phyloP scores from a whole-genome alignment of 441 rosid genomes.

The Heliophila coronopifolia region DNA sequence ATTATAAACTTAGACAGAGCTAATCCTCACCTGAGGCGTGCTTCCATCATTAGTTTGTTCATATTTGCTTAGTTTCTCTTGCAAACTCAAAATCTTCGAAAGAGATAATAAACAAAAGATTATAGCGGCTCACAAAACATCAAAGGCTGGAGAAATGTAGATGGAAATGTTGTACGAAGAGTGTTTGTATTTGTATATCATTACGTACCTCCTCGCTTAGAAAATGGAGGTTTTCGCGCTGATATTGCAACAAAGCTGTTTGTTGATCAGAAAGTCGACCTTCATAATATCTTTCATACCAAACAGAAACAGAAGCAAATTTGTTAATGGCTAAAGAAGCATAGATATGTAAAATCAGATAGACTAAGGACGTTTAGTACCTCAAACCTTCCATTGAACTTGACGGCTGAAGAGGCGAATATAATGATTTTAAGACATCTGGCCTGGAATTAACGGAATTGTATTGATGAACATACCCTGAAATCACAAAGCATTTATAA shows the following conservation, averaged over 20 bases:
- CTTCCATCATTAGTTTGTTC: conserved; percentile 77
- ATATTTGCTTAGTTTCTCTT: conserved; percentile 86
- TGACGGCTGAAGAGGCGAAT: conserved; percentile 93
- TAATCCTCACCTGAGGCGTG: conserved; percentile 66
- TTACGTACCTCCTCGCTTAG: conserved; percentile 76
- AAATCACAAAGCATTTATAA: conserved; percentile 14
- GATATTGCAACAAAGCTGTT: conserved; percentile 90
- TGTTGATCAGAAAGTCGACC: conserved; percentile 95
- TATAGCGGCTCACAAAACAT: neutral
- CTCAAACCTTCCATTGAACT: conserved; percentile 92
- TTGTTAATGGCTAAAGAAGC: neutral
- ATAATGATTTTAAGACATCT: conserved; percentile 85
- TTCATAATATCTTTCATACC: conserved; percentile 67
- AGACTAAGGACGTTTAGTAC: conserved; percentile 30
- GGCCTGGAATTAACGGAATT: conserved; percentile 85
- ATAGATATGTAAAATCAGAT: neutral
- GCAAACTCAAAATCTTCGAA: conserved; percentile 71
- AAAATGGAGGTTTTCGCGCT: conserved; percentile 90
- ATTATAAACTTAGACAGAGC: neutral
- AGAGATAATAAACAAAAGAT: neutral
- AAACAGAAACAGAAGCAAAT: neutral
- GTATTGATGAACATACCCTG: conserved; percentile 86
- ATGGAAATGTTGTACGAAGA: neutral
- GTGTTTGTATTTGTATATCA: neutral
- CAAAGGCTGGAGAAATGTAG: neutral